These are phyloP conservation scores for Conringia planisiliqua DNA, from an alignment of 345 rosid species.

Conservation along the genomic window DNA sequence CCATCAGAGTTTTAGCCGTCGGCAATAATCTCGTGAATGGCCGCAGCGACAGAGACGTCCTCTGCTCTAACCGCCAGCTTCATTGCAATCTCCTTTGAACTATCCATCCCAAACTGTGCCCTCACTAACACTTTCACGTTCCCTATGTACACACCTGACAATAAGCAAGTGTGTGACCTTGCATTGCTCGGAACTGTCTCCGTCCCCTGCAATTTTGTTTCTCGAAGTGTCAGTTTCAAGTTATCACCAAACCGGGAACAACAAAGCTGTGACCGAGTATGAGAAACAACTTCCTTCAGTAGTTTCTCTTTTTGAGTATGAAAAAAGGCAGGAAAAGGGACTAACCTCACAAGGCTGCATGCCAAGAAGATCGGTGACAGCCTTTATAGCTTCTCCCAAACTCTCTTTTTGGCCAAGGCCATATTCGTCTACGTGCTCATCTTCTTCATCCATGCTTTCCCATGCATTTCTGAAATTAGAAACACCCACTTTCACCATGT, in stretches of 20 bases:
- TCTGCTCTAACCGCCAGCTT: conserved; percentile 84
- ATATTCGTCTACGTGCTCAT: conserved; percentile 90
- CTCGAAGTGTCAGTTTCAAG: conserved; percentile 15
- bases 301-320: neutral
- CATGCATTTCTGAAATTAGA: conserved; percentile 97
- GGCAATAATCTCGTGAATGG: conserved; percentile 85
- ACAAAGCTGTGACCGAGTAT: neutral
- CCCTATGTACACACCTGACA: conserved; percentile 92
- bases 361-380: conserved; percentile 93
- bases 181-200: conserved; percentile 80
- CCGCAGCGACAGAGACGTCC: conserved; percentile 68
- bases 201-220: conserved; percentile 56
- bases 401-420: conserved; percentile 96
- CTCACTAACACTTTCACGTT: conserved; percentile 74
- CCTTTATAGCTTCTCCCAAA: conserved; percentile 74
- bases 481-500: conserved; percentile 79
- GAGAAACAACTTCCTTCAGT: neutral
- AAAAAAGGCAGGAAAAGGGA: neutral
- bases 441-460: conserved; percentile 78
- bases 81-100: conserved; percentile 85
- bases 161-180: conserved; percentile 86
- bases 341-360: conserved; percentile 98
- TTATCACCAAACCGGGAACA: neutral
- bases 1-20: conserved; percentile 50
- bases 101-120: conserved; percentile 80